phyloP scores from a whole-genome alignment of 179 eudicot species.

The Amaranthus tricolor region DNA sequence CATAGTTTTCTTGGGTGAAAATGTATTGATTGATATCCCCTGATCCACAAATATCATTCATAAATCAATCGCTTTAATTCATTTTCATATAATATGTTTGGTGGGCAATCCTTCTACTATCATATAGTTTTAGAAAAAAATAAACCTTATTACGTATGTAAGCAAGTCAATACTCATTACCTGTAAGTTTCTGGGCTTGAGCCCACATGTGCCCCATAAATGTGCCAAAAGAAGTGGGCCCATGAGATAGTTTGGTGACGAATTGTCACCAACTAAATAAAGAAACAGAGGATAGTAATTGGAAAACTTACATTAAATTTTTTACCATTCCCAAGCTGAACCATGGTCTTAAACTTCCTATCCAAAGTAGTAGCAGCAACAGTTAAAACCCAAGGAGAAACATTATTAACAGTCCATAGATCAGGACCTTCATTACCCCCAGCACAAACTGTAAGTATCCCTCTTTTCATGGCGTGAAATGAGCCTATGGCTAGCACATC shows the following conservation, averaged over 20 bases:
- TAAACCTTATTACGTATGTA: too few relatives aligned
- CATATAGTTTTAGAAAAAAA: too few relatives aligned
- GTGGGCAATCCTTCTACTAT: too few relatives aligned
- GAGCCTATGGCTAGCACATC: slow-evolving; percentile 71
- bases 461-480: slow-evolving; percentile 69
- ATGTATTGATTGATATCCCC: slow-evolving; percentile 76
- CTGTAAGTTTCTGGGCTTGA: too few relatives aligned
- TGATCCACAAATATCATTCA: slow-evolving; percentile 13
- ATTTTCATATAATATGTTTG: too few relatives aligned
- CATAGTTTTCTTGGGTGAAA: slow-evolving; percentile 45
- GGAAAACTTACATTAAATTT: slow-evolving; percentile 38
- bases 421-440: slow-evolving; percentile 70
- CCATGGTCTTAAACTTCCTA: slow-evolving; percentile 46
- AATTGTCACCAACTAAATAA: too few relatives aligned
- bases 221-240: too few relatives aligned
- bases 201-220: too few relatives aligned
- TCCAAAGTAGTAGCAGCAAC: slow-evolving; percentile 69
- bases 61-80: not conserved
- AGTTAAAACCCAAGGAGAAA: slow-evolving; percentile 78
- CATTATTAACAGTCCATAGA: slow-evolving; percentile 37
- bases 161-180: too few relatives aligned
- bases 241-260: too few relatives aligned
- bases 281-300: not conserved
- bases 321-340: slow-evolving; percentile 60
- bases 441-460: slow-evolving; percentile 55